Percentiles rank a stretch among this genome's conserved stretches.
Conservation (phyloP, 352 stramenopile species). For the Globisporangium lucens region DNA sequence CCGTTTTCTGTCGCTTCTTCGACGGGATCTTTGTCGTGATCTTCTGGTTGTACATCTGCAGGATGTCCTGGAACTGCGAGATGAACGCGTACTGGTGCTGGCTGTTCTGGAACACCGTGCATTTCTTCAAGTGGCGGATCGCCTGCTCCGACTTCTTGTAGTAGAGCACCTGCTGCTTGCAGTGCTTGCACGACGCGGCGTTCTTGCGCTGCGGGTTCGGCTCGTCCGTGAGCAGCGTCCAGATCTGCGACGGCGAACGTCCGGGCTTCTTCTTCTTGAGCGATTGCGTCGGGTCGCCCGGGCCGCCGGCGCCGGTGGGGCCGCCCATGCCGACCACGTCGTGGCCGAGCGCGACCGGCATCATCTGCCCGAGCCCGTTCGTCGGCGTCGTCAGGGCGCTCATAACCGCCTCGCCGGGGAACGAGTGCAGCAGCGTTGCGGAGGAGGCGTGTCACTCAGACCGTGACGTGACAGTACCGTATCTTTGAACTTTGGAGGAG, state of each 20-base stretch:
- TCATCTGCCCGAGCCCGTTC: constrained; percentile 19
- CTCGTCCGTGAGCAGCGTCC: constrained; percentile 81
- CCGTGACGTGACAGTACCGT: neutral
- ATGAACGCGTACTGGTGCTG: constrained; percentile 84
- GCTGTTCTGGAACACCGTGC: constrained; percentile 68
- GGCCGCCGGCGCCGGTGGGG: neutral
- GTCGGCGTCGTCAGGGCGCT: constrained; percentile 16
- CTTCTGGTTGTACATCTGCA: constrained; percentile 84
- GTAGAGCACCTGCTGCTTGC: constrained; percentile 82
- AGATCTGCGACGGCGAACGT: constrained; percentile 67
- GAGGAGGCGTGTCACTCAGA: neutral
- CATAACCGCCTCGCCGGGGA: constrained; percentile 4
- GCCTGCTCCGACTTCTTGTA: constrained; percentile 88
- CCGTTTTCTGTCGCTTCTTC: constrained; percentile 62
- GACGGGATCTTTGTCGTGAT: constrained; percentile 59
- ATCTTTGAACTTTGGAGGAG: neutral
- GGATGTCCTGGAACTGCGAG: constrained; percentile 71
- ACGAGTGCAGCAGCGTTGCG: constrained; percentile 1
- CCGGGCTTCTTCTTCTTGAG: constrained; percentile 79
- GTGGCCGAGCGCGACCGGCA: constrained; percentile 15
- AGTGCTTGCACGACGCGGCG: constrained; percentile 77
- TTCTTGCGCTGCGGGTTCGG: constrained; percentile 75
- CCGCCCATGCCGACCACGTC: constrained; percentile 12
- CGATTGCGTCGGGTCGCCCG: constrained; percentile 1
- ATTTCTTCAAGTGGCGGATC: constrained; percentile 82